phyloP scores from a whole-genome alignment of 345 rosid genomes.

The Eucalyptus shirleyi region DNA sequence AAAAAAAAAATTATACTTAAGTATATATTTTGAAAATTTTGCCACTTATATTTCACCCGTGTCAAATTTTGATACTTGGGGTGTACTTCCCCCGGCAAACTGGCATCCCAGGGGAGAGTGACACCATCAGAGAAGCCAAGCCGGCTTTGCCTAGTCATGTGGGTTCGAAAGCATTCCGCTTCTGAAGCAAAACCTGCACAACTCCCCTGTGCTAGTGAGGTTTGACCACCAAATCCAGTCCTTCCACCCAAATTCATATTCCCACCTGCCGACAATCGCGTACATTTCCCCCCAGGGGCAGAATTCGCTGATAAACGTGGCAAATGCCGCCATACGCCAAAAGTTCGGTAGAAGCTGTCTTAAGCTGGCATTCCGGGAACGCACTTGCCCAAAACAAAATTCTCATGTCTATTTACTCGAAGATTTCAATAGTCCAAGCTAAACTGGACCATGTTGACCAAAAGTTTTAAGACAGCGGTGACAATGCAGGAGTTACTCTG shows the following conservation, averaged over 20 bases:
- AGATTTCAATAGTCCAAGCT: neutral
- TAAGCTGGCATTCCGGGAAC: neutral
- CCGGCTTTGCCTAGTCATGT: neutral
- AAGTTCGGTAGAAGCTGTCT: neutral
- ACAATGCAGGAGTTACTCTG: neutral
- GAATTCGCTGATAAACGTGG: neutral
- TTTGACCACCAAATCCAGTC: neutral
- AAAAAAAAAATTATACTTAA: too few species aligned
- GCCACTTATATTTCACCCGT: too few species aligned
- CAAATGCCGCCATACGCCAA: neutral
- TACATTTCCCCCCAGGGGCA: neutral
- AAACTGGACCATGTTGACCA: neutral
- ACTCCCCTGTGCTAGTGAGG: neutral
- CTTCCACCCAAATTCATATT: neutral
- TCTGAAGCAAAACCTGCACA: neutral
- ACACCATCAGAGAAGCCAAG: neutral
- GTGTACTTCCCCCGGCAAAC: fast-evolving
- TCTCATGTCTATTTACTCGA: neutral
- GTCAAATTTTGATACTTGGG: too few species aligned
- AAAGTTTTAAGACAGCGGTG: neutral
- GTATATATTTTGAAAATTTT: too few species aligned
- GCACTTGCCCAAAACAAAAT: neutral
- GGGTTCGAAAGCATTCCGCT: neutral
- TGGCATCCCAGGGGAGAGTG: neutral
- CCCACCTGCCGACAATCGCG: neutral